Base-by-base conservation (phyloP, 2,329 filamentous ascomycete genomes). In the Knoxdaviesia capensis region DNA sequence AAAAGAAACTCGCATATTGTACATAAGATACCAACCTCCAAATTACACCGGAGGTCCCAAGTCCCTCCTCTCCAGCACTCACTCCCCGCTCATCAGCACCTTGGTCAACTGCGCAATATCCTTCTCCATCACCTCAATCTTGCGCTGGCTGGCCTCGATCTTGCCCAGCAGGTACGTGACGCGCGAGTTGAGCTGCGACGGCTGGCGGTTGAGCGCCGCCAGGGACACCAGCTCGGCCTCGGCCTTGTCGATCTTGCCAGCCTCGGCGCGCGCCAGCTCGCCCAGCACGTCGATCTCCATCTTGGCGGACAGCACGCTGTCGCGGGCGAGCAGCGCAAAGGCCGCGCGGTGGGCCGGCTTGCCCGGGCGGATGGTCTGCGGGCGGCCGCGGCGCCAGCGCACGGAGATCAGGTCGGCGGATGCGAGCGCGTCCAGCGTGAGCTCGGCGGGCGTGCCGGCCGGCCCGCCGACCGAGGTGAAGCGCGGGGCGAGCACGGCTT, bases 341-440 rank as follows among this genome's bases (percentile, higher is more conserved):
- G 87, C 87, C 1, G 87, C 76, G 44, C 77, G 74, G 58, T 88
- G 92, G 30, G 96, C 80, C 0, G 88, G 87, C 53, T 83, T 85
- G 28, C 86, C 86, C 0, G 85, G 80, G 42, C 70, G 77, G 56
- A 96, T 81, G 32, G 66, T 66, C 44, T 77, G 74, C 0, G 90
- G 88, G 0, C 86, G 77, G 0, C 90, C 88, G 38, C 81, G 79
- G 40, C 68, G 63, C 4, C 74, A 74, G 30, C 71, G 69, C 41
- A 96, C 75, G 1, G 75, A 73, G 53, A 98, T 86, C 32, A 96
- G 73, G 56, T 96, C 90, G 0, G 82, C 77, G 52, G 85, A 80
- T 41, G 87, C 80, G 1, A 98, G 74, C 0, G 77, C 77, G 45
- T 85, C 81, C 8, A 98, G 67, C 0, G 81, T 81, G 0, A 68